Percentiles rank a stretch among this genome's conserved stretches.
phyloP scores from a whole-genome alignment of 805 yeast species.

The Lachancea nothofagi region DNA sequence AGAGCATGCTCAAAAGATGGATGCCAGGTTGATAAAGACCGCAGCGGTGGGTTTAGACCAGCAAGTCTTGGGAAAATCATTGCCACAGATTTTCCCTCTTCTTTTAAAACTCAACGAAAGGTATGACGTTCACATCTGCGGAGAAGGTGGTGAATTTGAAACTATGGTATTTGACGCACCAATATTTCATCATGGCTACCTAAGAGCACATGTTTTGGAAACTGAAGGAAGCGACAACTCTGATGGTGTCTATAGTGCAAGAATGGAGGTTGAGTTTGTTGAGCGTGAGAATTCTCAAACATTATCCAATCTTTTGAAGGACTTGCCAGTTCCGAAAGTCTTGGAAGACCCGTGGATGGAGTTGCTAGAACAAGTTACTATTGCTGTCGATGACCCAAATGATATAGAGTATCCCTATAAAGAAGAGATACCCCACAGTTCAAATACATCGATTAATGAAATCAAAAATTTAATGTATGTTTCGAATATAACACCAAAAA shows the following conservation, averaged over 20 bases:
- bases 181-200: conserved; percentile 53
- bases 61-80: conserved; percentile 60
- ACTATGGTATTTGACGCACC: conserved; percentile 89
- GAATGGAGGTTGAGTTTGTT: conserved; percentile 47
- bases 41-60: conserved; percentile 83
- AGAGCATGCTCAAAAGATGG: conserved; percentile 34
- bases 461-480: conserved; percentile 36
- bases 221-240: conserved; percentile 38
- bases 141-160: conserved; percentile 99
- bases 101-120: conserved; percentile 50
- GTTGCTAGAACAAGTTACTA: conserved; percentile 7
- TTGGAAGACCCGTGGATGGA: conserved; percentile 24
- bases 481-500: conserved; percentile 39
- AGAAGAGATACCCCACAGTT: neutral
- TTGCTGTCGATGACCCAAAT: neutral
- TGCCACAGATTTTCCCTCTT: conserved; percentile 56
- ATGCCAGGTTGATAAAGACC: conserved; percentile 84
- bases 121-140: conserved; percentile 90
- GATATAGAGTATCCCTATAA: neutral
- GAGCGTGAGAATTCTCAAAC: conserved; percentile 30
- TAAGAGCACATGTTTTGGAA: conserved; percentile 39
- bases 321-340: conserved; percentile 30
- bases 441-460: conserved; percentile 11
- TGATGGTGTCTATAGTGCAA: conserved; percentile 69
- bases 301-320: conserved; percentile 29